Percentiles rank a stretch among this genome's conserved stretches.
Evolutionary conservation across 1,139 yeast species (phyloP).

Genomic region (Magnusiomyces fungicola): DNA sequence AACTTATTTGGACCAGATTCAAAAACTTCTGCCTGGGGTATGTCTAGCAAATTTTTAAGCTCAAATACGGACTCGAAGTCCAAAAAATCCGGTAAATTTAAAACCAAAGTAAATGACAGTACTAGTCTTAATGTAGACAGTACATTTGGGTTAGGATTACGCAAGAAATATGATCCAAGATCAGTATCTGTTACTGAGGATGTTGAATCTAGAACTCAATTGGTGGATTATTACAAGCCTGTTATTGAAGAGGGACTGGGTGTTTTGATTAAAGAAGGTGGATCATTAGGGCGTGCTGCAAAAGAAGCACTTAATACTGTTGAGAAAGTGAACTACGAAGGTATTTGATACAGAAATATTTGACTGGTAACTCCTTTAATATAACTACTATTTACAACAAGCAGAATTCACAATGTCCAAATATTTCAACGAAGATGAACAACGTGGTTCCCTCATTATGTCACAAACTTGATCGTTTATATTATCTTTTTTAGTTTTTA

Average conservation of each 20-base stretch:
- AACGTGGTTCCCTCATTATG: too few relatives aligned
- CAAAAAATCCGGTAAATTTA: neutral
- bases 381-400: too few relatives aligned
- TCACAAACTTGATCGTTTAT: too few relatives aligned
- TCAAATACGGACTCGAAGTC: neutral
- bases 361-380: too few relatives aligned
- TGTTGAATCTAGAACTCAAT: conserved; percentile 44
- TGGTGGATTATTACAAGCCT: conserved; percentile 2
- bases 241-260: conserved; percentile 48
- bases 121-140: neutral
- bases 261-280: conserved; percentile 59
- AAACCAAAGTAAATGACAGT: neutral
- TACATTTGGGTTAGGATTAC: neutral
- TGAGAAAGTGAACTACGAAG: neutral
- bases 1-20: conserved; percentile 4
- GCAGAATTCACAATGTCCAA: too few relatives aligned
- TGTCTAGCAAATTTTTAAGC: neutral
- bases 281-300: conserved; percentile 62
- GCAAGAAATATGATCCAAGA: conserved; percentile 21
- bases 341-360: too few relatives aligned
- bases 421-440: too few relatives aligned
- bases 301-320: conserved; percentile 22
- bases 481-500: too few relatives aligned
- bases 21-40: neutral
- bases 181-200: conserved; percentile 45